Evolutionary conservation across 2,329 filamentous ascomycete genomes (phyloP).

Genomic region (Phialophora verrucosa): DNA sequence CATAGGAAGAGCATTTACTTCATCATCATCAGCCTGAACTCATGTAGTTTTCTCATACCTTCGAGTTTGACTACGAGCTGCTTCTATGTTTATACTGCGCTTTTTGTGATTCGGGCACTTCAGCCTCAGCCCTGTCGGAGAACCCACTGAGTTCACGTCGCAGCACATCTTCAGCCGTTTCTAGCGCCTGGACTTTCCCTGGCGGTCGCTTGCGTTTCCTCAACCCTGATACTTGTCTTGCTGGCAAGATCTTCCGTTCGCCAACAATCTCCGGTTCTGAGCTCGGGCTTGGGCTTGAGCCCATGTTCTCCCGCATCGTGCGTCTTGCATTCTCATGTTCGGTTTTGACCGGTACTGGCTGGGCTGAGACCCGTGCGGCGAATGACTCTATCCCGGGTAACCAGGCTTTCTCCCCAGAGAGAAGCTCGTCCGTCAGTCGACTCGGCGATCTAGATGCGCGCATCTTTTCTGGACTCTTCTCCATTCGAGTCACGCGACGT

Average conservation of each 20-base stretch:
- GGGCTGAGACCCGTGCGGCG: not conserved
- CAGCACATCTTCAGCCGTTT: not conserved
- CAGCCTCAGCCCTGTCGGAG: not conserved
- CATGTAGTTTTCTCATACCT: not conserved
- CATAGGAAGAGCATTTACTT: slow-evolving; percentile 1
- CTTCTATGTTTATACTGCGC: not conserved
- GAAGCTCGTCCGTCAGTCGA: slow-evolving; percentile 10
- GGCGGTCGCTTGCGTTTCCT: slow-evolving; percentile 4
- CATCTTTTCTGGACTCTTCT: not conserved
- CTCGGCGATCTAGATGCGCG: slow-evolving; percentile 8
- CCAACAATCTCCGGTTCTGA: slow-evolving; percentile 11
- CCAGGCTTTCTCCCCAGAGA: not conserved
- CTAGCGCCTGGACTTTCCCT: not conserved
- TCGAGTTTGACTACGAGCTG: not conserved
- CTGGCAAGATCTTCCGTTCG: not conserved
- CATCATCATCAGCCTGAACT: slow-evolving; percentile 3
- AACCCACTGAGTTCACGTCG: not conserved
- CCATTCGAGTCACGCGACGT: not conserved
- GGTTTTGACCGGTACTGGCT: too few relatives aligned
- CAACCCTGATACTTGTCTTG: not conserved
- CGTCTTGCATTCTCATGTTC: not conserved
- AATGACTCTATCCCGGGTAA: not conserved
- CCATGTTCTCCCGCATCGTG: not conserved
- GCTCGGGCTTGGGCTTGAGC: slow-evolving; percentile 1
- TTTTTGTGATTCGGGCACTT: not conserved